Evolutionary conservation across 805 yeast species (phyloP).

Genomic region (Spathaspora passalidarum): DNA sequence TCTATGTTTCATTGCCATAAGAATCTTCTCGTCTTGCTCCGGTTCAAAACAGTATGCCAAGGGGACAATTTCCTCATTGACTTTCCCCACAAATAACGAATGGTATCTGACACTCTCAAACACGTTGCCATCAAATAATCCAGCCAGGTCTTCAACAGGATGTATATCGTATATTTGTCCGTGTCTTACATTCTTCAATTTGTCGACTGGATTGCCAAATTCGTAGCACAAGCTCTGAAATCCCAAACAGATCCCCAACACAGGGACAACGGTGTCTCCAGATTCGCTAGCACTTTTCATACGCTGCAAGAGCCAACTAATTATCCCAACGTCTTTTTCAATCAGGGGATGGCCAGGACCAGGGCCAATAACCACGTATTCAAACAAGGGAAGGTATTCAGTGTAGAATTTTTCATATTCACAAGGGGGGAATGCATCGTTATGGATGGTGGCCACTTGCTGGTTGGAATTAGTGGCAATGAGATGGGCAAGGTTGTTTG

Average conservation of each 20-base stretch:
- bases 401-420: conserved; percentile 35
- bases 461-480: conserved; percentile 51
- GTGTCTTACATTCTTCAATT: conserved; percentile 64
- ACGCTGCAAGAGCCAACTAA: conserved; percentile 51
- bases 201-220: conserved; percentile 54
- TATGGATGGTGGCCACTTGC: conserved; percentile 55
- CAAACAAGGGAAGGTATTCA: conserved; percentile 49
- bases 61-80: conserved; percentile 42
- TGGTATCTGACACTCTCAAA: conserved; percentile 86
- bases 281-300: conserved; percentile 7
- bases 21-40: conserved; percentile 23
- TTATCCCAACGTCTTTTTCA: conserved; percentile 67
- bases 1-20: conserved; percentile 79
- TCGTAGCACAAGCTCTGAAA: conserved; percentile 76
- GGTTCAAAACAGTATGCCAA: conserved; percentile 58
- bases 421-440: conserved; percentile 47
- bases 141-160: conserved; percentile 30
- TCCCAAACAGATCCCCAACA: conserved; percentile 91
- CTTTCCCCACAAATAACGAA: conserved; percentile 58
- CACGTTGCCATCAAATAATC: conserved; percentile 6
- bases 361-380: conserved; percentile 86
- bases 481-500: conserved; percentile 71
- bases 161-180: conserved; percentile 73
- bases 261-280: conserved; percentile 43
- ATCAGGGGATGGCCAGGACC: conserved; percentile 91